Conservation (phyloP, 2,329 filamentous ascomycete species). For the Leptographium procerum region DNA sequence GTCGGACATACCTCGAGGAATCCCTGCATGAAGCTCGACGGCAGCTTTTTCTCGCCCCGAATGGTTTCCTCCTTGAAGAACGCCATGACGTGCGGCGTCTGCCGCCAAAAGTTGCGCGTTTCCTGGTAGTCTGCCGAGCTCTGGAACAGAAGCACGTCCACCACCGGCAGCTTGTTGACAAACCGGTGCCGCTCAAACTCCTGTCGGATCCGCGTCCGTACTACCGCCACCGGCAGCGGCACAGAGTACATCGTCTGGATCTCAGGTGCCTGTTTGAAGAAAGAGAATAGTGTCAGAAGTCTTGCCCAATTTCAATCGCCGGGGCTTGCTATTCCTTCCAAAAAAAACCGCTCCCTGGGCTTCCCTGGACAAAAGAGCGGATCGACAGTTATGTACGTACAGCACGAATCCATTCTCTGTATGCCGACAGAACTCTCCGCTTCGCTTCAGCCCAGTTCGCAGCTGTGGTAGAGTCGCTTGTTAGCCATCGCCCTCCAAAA, state of each 20-base stretch:
- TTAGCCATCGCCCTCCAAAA: background rate
- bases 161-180: constrained; percentile 75
- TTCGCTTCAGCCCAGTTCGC: constrained; percentile 83
- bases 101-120: constrained; percentile 99
- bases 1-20: constrained; percentile 74
- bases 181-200: constrained; percentile 95
- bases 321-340: background rate
- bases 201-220: constrained; percentile 89
- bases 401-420: constrained; percentile 91
- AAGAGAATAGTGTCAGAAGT: background rate
- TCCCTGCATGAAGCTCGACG: constrained; percentile 81
- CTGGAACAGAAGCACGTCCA: constrained; percentile 84
- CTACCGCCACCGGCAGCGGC: constrained; percentile 72
- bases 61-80: constrained; percentile 83
- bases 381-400: constrained; percentile 45
- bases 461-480: constrained; percentile 40
- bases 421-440: constrained; percentile 73
- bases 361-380: background rate
- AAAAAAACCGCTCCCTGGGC: background rate
- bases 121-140: constrained; percentile 96
- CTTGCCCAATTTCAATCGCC: background rate
- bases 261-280: constrained; percentile 63
- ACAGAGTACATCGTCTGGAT: constrained; percentile 97
- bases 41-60: constrained; percentile 66
- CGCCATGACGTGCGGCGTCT: constrained; percentile 87